A percentile compares a stretch with the other conserved stretches of the same genome.
phyloP scores from a whole-genome alignment of 2,329 filamentous ascomycete genomes.

The Neoarthrinium moseri region DNA sequence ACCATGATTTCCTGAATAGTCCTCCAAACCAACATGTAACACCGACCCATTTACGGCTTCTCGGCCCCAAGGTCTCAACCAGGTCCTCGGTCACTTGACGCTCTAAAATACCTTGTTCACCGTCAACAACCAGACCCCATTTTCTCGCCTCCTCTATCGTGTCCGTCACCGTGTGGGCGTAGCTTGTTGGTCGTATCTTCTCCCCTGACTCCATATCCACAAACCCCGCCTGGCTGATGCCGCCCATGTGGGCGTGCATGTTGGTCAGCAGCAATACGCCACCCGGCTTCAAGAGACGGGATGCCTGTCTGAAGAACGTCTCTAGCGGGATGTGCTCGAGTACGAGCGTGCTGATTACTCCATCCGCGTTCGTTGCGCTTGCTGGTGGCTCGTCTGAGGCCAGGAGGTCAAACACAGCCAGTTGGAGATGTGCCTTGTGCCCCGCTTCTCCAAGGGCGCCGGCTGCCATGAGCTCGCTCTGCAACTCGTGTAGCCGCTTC shows the following conservation, averaged over 20 bases:
- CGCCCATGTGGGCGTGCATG: constrained; percentile 67
- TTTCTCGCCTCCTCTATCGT: constrained; percentile 46
- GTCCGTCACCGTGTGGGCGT: constrained; percentile 51
- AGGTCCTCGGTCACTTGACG: constrained; percentile 49
- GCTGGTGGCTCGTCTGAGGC: constrained; percentile 21
- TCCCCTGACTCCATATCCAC: constrained; percentile 47
- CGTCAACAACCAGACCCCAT: constrained; percentile 43
- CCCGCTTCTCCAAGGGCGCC: not conserved
- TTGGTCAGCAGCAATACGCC: constrained; percentile 62
- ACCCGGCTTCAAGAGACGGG: constrained; percentile 40
- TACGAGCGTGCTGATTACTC: constrained; percentile 60
- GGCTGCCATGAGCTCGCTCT: not conserved
- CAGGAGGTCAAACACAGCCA: constrained; percentile 39
- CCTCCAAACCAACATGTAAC: constrained; percentile 53
- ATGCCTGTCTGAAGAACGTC: constrained; percentile 46
- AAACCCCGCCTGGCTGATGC: constrained; percentile 60
- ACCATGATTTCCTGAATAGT: constrained; percentile 35
- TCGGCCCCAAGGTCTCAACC: constrained; percentile 56
- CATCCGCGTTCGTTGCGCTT: constrained; percentile 30
- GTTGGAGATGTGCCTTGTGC: constrained; percentile 9
- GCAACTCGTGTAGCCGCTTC: constrained; percentile 25
- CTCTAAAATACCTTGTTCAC: constrained; percentile 36
- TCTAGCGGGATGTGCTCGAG: constrained; percentile 60
- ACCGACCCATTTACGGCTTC: constrained; percentile 64
- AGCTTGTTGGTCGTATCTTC: constrained; percentile 61